Evolutionary conservation across 179 eudicot genomes (phyloP).

Genomic region (Actinidia chinensis): DNA sequence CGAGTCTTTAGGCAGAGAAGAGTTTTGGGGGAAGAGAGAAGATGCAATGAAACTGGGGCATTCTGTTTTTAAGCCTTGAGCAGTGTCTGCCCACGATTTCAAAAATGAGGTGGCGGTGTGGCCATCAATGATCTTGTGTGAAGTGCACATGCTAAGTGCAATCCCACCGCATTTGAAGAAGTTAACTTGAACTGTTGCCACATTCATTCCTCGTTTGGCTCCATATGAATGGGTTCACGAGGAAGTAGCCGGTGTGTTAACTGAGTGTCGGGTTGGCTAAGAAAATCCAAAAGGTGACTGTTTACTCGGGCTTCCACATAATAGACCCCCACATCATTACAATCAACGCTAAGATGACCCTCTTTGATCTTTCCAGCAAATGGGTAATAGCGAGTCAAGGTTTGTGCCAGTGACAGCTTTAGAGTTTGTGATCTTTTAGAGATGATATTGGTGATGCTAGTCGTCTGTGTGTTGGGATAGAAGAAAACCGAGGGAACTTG

Average conservation of each 20-base stretch:
- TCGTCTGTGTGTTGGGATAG: neutral
- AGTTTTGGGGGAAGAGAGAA: slow-evolving; percentile 17
- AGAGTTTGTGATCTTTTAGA: neutral
- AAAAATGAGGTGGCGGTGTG: slow-evolving; percentile 4
- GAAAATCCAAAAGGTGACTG: neutral
- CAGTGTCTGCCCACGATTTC: slow-evolving; percentile 20
- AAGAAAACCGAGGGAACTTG: slow-evolving; percentile 22
- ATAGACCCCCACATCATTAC: too few relatives aligned
- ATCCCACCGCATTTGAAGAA: slow-evolving; percentile 23
- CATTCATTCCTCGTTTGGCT: neutral
- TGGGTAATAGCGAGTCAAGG: too few relatives aligned
- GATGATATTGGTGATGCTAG: too few relatives aligned
- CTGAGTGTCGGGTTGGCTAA: slow-evolving; percentile 1
- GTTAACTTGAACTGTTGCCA: slow-evolving; percentile 21
- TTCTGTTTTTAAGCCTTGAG: neutral
- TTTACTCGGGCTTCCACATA: too few relatives aligned
- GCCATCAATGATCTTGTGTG: slow-evolving; percentile 22
- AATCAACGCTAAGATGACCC: too few relatives aligned
- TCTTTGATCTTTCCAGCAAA: too few relatives aligned
- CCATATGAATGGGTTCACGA: neutral
- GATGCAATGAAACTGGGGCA: slow-evolving; percentile 15
- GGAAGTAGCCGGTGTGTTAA: slow-evolving; percentile 13
- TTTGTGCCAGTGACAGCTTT: too few relatives aligned
- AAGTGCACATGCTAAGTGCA: slow-evolving; percentile 12
- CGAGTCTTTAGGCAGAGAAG: slow-evolving; percentile 6